Evolutionary conservation across 1,284 basidiomycete genomes (phyloP), one percentile per base, ranked within the genome.

Genomic region (Irpex sp.): DNA sequence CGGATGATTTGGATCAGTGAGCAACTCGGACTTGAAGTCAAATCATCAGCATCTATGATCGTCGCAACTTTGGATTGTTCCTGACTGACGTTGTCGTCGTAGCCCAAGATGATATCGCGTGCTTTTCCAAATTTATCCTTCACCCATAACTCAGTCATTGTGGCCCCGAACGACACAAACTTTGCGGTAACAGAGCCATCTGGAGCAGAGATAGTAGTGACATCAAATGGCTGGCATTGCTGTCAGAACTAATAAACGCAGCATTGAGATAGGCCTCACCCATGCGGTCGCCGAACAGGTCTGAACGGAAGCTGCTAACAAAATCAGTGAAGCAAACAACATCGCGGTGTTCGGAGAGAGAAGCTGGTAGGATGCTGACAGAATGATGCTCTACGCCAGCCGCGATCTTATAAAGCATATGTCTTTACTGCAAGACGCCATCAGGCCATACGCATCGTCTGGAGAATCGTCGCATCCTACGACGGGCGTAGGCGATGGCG

Each of bases 131-230:
- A 65, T 68, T 76, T 79, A 66, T 83, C 81, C 62, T 79, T 82
- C 4, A 84, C 81, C 80, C 79, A 82, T 5, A 84, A 71, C 66
- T 83, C 79, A 1, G 80, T 81, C 71, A 84, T 67, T 0, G 81
- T 84, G 35, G 81, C 79, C 11, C 83, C 83, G 60, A 82, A 76
- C 4, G 81, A 81, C 9, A 84, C 81, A 62, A 83, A 84, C 67
- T 80, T 83, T 4, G 83, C 83, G 1, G 77, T 78, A 61, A 84
- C 77, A 19, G 82, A 84, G 1, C 79, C 81, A 69, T 86, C 84
- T 0, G 80, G 79, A 1, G 83, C 78, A 4, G 76, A 75, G 59
- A 85, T 70, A 17, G 78, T 80, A 11, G 79, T 81, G 13, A 79
- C 63, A 64, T 83, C 79, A 66, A 83, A 83, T 0, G 82, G 80